phyloP scores from a whole-genome alignment of 2,329 filamentous ascomycete species.

The Alternaria metachromatica region DNA sequence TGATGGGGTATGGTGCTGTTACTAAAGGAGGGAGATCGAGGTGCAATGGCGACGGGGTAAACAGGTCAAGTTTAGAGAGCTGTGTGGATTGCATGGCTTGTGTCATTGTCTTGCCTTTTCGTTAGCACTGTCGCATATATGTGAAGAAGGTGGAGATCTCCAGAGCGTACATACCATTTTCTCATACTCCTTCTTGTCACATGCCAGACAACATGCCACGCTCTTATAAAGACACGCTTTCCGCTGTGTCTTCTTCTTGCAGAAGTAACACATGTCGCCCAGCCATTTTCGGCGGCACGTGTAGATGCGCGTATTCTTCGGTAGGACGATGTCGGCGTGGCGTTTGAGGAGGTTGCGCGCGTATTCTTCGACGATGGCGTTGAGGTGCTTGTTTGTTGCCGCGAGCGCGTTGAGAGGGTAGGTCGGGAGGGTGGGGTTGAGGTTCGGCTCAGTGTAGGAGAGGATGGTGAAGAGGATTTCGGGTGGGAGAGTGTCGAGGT shows the following conservation, averaged over 20 bases:
- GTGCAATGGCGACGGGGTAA: slow-evolving; percentile 39
- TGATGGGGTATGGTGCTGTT: slow-evolving; percentile 23
- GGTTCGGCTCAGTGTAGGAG: slow-evolving; percentile 23
- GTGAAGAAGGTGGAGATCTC: rapidly evolving
- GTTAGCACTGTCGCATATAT: neutral
- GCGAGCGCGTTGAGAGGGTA: slow-evolving; percentile 36
- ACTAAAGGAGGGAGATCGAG: slow-evolving; percentile 30
- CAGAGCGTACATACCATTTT: slow-evolving; percentile 32
- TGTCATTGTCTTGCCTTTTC: slow-evolving; percentile 38
- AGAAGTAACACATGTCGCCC: slow-evolving; percentile 34
- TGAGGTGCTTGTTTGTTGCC: slow-evolving; percentile 30
- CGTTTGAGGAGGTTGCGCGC: slow-evolving; percentile 34
- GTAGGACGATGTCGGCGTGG: slow-evolving; percentile 25
- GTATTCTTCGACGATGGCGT: slow-evolving; percentile 38
- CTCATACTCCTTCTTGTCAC: slow-evolving; percentile 32
- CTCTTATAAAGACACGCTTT: slow-evolving; percentile 30
- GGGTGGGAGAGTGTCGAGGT: slow-evolving; percentile 31
- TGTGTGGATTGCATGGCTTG: slow-evolving; percentile 23
- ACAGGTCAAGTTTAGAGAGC: slow-evolving; percentile 43
- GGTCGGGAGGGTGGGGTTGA: neutral
- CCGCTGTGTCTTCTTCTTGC: slow-evolving; percentile 30
- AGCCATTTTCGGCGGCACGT: slow-evolving; percentile 36
- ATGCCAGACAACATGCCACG: slow-evolving; percentile 35
- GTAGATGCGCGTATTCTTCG: slow-evolving; percentile 19
- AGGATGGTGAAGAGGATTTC: slow-evolving; percentile 41